Percentiles rank a stretch among this genome's conserved stretches.
phyloP scores from a whole-genome alignment of 1,284 basidiomycete genomes.

The Rhodotorula sp. region DNA sequence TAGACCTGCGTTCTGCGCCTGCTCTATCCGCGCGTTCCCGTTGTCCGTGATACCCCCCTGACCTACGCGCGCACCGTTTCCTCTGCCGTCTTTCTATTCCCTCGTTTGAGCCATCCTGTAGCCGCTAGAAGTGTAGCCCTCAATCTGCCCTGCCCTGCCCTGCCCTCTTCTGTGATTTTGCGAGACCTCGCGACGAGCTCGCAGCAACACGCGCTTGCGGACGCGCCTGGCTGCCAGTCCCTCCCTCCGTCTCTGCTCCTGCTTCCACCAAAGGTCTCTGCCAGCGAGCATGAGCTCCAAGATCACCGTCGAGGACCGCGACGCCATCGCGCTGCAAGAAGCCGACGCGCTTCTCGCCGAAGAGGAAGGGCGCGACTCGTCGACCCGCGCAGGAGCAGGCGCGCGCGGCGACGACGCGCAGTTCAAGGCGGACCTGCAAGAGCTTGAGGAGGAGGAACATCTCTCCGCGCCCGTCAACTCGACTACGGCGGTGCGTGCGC shows the following conservation, averaged over 20 bases:
- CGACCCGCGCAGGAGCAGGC: not conserved
- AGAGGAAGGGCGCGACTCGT: constrained; percentile 22
- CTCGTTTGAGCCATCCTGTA: too few species aligned
- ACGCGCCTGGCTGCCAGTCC: not conserved
- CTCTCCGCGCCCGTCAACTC: constrained; percentile 16
- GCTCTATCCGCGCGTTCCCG: not conserved
- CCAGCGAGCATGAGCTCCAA: constrained; percentile 1
- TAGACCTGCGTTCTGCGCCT: not conserved
- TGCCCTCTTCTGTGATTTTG: too few species aligned
- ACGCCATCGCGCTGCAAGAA: constrained; percentile 28
- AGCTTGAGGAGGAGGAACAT: constrained; percentile 29
- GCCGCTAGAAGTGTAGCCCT: too few species aligned
- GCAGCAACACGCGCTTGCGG: too few species aligned
- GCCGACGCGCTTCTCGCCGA: constrained; percentile 35
- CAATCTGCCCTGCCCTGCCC: too few species aligned
- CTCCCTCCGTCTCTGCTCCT: not conserved
- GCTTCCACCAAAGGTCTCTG: too few species aligned
- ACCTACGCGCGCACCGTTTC: too few species aligned
- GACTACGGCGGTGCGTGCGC: constrained; percentile 25
- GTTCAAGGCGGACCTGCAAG: constrained; percentile 22
- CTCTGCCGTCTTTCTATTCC: too few species aligned
- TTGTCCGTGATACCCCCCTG: not conserved
- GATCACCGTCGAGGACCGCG: constrained; percentile 1
- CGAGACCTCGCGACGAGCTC: too few species aligned
- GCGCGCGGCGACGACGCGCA: constrained; percentile 5